A percentile compares a stretch with the other conserved stretches of the same genome.
Conservation (phyloP, 306 rosid species). For the Rosa lucieae region DNA sequence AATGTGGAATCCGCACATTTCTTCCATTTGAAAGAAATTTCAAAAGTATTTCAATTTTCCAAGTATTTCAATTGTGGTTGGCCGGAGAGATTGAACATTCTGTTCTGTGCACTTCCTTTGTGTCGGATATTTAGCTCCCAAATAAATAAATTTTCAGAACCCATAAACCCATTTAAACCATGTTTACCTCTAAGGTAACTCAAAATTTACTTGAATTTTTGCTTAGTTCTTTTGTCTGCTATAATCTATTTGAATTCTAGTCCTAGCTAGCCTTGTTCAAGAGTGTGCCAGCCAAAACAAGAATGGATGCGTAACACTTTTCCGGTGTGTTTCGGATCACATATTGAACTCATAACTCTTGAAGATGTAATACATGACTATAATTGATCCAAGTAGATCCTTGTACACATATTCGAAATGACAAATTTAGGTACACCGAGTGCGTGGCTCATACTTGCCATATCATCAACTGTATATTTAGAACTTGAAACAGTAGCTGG, state of each 20-base stretch:
- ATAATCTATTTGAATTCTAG: no score
- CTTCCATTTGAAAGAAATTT: neutral
- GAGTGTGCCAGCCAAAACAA: no score
- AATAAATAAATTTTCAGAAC: neutral
- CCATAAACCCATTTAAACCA: neutral
- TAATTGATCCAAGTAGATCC: neutral
- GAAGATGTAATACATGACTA: neutral
- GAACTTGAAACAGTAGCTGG: neutral
- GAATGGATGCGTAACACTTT: neutral
- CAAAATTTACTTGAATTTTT: neutral
- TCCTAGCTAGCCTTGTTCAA: no score
- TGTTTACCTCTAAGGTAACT: neutral
- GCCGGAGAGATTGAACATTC: neutral
- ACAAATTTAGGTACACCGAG: neutral
- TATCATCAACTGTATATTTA: neutral
- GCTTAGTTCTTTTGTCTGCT: neutral
- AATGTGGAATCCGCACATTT: neutral
- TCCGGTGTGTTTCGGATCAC: neutral
- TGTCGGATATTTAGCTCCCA: neutral
- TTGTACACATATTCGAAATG: no score
- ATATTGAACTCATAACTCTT: neutral
- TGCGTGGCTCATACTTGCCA: neutral
- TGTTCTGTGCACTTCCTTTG: neutral
- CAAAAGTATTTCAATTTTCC: neutral
- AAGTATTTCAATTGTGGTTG: neutral